Percentiles rank a stretch among this genome's conserved stretches.
These are phyloP conservation scores for Tinospora cordifolia DNA, from an alignment of 164 flowering plant species.

Conservation along the genomic window DNA sequence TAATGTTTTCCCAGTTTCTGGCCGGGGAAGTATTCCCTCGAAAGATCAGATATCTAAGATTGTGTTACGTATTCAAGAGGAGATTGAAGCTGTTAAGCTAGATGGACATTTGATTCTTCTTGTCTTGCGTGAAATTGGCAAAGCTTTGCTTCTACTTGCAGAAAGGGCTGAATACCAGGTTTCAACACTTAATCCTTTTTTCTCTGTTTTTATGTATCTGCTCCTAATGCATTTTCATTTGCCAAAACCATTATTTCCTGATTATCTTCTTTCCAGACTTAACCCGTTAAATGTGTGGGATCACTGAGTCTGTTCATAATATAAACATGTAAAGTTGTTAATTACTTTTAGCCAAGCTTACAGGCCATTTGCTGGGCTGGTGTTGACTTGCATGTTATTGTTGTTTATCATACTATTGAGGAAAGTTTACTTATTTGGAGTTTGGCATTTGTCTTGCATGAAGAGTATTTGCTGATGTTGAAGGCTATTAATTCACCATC, in stretches of 20 bases:
- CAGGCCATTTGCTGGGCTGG: background rate
- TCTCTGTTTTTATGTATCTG: background rate
- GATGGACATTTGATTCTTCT: slow-evolving; percentile 85
- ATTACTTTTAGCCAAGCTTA: background rate
- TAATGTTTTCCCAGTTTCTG: slow-evolving; percentile 67
- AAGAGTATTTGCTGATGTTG: too few relatives aligned
- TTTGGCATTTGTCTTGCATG: too few relatives aligned
- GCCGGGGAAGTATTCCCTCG: slow-evolving; percentile 80
- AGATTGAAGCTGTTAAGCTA: slow-evolving; percentile 82
- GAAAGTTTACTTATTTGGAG: too few relatives aligned
- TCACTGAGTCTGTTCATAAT: background rate
- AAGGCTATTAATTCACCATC: background rate
- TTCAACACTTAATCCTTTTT: slow-evolving; percentile 5
- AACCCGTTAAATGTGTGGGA: background rate
- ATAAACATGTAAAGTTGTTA: too few relatives aligned
- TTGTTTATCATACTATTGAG: too few relatives aligned
- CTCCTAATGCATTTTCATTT: background rate
- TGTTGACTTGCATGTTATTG: too few relatives aligned
- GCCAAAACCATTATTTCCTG: background rate
- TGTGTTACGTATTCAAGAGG: slow-evolving; percentile 72
- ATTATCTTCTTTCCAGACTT: background rate
- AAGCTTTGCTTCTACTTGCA: slow-evolving; percentile 66
- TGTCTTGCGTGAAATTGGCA: slow-evolving; percentile 74
- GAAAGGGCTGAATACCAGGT: slow-evolving; percentile 96
- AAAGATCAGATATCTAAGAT: slow-evolving; percentile 84